Evolutionary conservation across 192 early-diverging fungal species (phyloP), one percentile per base, ranked within the genome.

Genomic region (Podochytrium sp.): DNA sequence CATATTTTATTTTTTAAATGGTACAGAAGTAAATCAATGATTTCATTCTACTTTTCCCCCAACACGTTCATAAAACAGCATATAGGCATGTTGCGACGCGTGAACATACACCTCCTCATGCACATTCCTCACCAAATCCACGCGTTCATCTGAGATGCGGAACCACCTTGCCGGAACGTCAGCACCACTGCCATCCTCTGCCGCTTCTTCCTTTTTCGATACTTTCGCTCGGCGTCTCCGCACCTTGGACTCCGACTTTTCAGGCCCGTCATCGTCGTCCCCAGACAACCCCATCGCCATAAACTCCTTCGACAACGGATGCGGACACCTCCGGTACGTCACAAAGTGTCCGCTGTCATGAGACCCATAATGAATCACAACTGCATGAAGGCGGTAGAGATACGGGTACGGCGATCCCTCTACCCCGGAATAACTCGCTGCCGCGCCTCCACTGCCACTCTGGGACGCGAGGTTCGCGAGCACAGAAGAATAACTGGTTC

Each of bases 301-400:
- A 30, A 32, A 30, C 60, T 67, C 71, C 35, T 25, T 39, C 62
- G 76, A 67, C 23, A 32, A 32, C 74, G 73, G 74, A 68, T 72
- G 71, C 32, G 47, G 71, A 39, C 83, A 56, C 52, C 83, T 63
- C 39, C 96, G 86, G 76, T 95, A 96, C 0, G 94, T 91, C 33
- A 93, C 86, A 85, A 94, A 98, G 65, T 98, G 96, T 5, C 96
- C 96, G 2, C 86, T 90, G 42, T 96, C 85, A 78, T 98, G 96
- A 0, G 78, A 81, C 4, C 96, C 96, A 30, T 87, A 81, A 73
- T 98, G 96, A 1, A 95, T 83, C 29, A 98, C 89, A 3, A 95
- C 90, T 10, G 94, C 86, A 34, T 78, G 84, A 18, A 98, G 80
- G 10, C 86, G 85, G 73, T 97, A 98, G 29, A 80, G 53, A 51